Percentiles rank a stretch among this genome's conserved stretches.
These are phyloP conservation scores for Chiua virens DNA, from an alignment of 768 basidiomycete genomes.

Conservation along the genomic window DNA sequence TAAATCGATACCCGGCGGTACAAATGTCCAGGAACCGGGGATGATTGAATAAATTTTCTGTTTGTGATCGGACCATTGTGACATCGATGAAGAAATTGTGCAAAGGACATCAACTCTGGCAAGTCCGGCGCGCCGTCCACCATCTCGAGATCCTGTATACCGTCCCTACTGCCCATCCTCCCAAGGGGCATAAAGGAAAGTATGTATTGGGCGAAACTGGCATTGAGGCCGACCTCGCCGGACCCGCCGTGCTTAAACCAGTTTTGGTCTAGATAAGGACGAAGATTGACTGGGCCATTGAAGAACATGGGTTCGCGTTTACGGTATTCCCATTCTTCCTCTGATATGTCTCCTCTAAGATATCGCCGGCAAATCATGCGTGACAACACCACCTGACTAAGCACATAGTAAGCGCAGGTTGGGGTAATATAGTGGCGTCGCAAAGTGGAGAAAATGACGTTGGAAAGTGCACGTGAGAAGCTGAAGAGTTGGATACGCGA, in stretches of 20 bases:
- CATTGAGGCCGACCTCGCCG: constrained; percentile 39
- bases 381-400: constrained; percentile 50
- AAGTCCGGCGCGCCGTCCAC: constrained; percentile 42
- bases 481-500: constrained; percentile 25
- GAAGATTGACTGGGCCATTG: constrained; percentile 49
- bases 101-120: constrained; percentile 38
- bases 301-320: constrained; percentile 50
- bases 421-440: constrained; percentile 44
- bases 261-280: constrained; percentile 45
- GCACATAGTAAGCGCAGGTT: constrained; percentile 46
- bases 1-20: constrained; percentile 19
- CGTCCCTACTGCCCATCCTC: neutral
- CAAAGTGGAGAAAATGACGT: constrained; percentile 36
- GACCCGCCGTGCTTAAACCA: constrained; percentile 47
- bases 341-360: constrained; percentile 43
- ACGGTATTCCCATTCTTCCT: constrained; percentile 52
- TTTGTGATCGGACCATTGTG: constrained; percentile 37
- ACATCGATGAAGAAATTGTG: constrained; percentile 48
- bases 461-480: constrained; percentile 32
- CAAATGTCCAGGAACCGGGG: constrained; percentile 46
- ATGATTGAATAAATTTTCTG: constrained; percentile 34
- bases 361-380: constrained; percentile 47
- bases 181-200: constrained; percentile 50
- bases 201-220: constrained; percentile 43
- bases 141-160: constrained; percentile 26